These are phyloP conservation scores for Boletus sensibilis DNA, from an alignment of 768 basidiomycete species.

Conservation along the genomic window DNA sequence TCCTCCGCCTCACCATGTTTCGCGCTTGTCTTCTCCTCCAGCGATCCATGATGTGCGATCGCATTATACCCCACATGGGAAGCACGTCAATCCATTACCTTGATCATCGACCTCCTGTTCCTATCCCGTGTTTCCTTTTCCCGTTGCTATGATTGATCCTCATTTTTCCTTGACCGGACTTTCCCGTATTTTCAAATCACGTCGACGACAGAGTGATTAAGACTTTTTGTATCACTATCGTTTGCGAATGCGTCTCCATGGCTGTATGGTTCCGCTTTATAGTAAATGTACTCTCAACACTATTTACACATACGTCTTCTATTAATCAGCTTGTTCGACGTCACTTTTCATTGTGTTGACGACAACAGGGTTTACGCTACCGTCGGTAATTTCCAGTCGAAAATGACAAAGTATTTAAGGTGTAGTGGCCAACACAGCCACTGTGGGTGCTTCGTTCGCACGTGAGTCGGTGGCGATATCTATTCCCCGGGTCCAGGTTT, in stretches of 20 bases:
- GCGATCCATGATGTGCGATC: slow-evolving; percentile 37
- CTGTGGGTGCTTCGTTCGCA: slow-evolving; percentile 16
- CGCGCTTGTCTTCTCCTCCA: slow-evolving; percentile 44
- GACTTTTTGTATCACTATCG: slow-evolving; percentile 35
- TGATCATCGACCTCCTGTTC: slow-evolving; percentile 32
- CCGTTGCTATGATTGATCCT: slow-evolving; percentile 22
- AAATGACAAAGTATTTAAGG: slow-evolving; percentile 31
- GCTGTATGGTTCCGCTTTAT: slow-evolving; percentile 29
- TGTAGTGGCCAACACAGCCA: slow-evolving; percentile 31
- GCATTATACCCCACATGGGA: slow-evolving; percentile 43
- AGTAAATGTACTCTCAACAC: slow-evolving; percentile 33
- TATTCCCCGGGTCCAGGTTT: too few relatives aligned
- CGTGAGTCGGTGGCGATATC: slow-evolving; percentile 23
- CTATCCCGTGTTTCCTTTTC: slow-evolving; percentile 18
- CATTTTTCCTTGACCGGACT: slow-evolving; percentile 24
- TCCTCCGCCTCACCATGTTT: slow-evolving; percentile 39
- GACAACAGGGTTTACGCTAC: slow-evolving; percentile 25
- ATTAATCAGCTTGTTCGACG: slow-evolving; percentile 26
- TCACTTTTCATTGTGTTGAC: slow-evolving; percentile 17
- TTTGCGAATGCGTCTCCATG: slow-evolving; percentile 21
- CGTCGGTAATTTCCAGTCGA: slow-evolving; percentile 22
- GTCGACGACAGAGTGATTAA: slow-evolving; percentile 24
- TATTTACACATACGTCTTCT: slow-evolving; percentile 34
- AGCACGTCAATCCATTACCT: slow-evolving; percentile 46
- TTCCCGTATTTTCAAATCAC: slow-evolving; percentile 31